These are phyloP conservation scores for Plasmodium vinckei DNA, from an alignment of 169 alveolate species.

Conservation along the genomic window DNA sequence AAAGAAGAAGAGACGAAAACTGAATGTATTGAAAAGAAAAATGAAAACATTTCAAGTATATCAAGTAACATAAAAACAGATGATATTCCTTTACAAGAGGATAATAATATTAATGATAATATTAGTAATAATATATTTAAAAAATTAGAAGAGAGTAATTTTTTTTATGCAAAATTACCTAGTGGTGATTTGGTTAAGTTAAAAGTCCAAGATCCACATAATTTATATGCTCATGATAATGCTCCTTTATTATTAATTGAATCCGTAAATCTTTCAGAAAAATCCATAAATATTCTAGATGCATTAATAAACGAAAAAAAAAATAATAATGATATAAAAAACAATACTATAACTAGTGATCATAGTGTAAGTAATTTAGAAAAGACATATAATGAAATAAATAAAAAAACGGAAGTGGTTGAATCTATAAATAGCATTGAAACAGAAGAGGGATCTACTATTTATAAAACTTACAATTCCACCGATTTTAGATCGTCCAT, in stretches of 20 bases:
- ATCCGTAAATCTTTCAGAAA: conserved; percentile 35
- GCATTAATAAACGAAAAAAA: conserved; percentile 4
- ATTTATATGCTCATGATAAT: conserved; percentile 25
- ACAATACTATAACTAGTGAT: conserved; percentile 10
- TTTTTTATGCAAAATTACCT: conserved; percentile 73
- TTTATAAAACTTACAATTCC: conserved; percentile 1
- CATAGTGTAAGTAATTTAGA: conserved; percentile 16
- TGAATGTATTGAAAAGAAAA: conserved; percentile 10
- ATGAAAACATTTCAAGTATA: not conserved
- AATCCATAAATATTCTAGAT: conserved; percentile 1
- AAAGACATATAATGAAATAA: conserved; percentile 24
- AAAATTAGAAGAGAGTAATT: conserved; percentile 32
- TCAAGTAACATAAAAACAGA: not conserved
- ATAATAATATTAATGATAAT: not conserved
- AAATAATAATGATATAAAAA: conserved; percentile 1
- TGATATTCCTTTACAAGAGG: not conserved
- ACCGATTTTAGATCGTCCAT: too few relatives aligned
- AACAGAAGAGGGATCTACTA: conserved; percentile 12
- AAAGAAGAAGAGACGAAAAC: not conserved
- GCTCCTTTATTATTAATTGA: conserved; percentile 58
- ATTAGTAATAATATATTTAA: conserved; percentile 17
- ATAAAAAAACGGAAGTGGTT: conserved; percentile 5
- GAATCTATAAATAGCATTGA: conserved; percentile 35
- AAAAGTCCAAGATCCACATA: conserved; percentile 32
- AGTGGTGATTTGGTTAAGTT: conserved; percentile 72